A percentile compares a stretch with the other conserved stretches of the same genome.
phyloP scores from a whole-genome alignment of 1,284 basidiomycete species.

The Papiliotrema nemorosa region DNA sequence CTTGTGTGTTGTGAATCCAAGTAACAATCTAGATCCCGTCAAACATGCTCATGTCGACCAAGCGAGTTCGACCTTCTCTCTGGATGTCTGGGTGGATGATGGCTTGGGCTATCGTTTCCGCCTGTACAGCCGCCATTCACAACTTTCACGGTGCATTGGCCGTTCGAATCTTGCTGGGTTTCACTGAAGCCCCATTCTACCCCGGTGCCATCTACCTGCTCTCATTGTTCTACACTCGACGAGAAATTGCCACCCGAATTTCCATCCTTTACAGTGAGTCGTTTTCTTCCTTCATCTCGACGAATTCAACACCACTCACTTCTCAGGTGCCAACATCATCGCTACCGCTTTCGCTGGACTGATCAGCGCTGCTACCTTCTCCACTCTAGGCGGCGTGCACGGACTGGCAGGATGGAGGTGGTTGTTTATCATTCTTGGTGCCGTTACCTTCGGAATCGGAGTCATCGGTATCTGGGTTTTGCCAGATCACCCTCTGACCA shows the following conservation, averaged over 20 bases:
- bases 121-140: conserved; percentile 19
- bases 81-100: conserved; percentile 23
- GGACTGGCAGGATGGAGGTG: conserved; percentile 25
- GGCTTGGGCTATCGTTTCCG: conserved; percentile 23
- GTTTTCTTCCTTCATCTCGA: background rate
- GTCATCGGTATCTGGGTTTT: conserved; percentile 13
- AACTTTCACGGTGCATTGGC: conserved; percentile 33
- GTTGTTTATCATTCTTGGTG: conserved; percentile 22
- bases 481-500: conserved; percentile 12
- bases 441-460: conserved; percentile 12
- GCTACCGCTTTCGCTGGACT: conserved; percentile 21
- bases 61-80: conserved; percentile 29
- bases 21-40: conserved; percentile 25
- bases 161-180: conserved; percentile 43
- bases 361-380: conserved; percentile 18
- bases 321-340: conserved; percentile 17
- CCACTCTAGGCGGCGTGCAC: conserved; percentile 10
- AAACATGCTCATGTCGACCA: conserved; percentile 38
- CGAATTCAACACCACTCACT: background rate
- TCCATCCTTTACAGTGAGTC: conserved; percentile 19
- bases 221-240: conserved; percentile 43
- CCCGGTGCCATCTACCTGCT: conserved; percentile 43
- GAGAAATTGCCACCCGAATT: conserved; percentile 43
- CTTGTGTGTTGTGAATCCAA: background rate
- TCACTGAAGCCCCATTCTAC: conserved; percentile 25